Conservation (phyloP, 1,139 yeast species). For the Suhomyces bokatorum region DNA sequence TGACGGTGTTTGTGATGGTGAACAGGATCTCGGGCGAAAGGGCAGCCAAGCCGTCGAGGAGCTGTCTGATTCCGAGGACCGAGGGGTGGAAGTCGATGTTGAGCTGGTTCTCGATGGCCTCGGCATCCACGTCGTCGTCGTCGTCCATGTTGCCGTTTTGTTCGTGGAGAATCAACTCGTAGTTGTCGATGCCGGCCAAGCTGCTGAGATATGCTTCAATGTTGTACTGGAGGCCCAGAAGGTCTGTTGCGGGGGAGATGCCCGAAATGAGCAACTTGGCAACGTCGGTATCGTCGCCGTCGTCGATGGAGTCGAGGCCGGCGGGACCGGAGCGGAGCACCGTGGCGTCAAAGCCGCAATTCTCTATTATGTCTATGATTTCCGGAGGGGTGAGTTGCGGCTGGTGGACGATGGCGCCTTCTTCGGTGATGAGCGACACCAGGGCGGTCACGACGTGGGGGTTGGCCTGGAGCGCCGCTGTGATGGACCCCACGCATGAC, state of each 20-base stretch:
- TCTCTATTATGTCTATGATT: conserved; percentile 31
- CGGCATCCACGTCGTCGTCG: conserved; percentile 12
- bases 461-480: conserved; percentile 25
- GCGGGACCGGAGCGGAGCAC: conserved; percentile 15
- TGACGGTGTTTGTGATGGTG: conserved; percentile 45
- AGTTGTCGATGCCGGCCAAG: conserved; percentile 30
- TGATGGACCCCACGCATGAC: conserved; percentile 43
- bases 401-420: conserved; percentile 30
- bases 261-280: conserved; percentile 38
- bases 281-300: conserved; percentile 29
- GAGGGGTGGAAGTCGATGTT: conserved; percentile 45
- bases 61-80: conserved; percentile 55
- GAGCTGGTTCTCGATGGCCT: conserved; percentile 30
- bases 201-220: conserved; percentile 41
- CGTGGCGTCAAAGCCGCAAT: conserved; percentile 42
- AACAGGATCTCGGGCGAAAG: conserved; percentile 30
- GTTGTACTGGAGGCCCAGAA: conserved; percentile 36
- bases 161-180: conserved; percentile 22
- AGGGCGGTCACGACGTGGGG: conserved; percentile 36
- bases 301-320: too few species aligned
- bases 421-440: conserved; percentile 39
- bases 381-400: conserved; percentile 11
- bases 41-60: conserved; percentile 45
- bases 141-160: conserved; percentile 4
- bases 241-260: conserved; percentile 27